phyloP scores from a whole-genome alignment of 2,329 filamentous ascomycete genomes.

The Phialocephala sp. region DNA sequence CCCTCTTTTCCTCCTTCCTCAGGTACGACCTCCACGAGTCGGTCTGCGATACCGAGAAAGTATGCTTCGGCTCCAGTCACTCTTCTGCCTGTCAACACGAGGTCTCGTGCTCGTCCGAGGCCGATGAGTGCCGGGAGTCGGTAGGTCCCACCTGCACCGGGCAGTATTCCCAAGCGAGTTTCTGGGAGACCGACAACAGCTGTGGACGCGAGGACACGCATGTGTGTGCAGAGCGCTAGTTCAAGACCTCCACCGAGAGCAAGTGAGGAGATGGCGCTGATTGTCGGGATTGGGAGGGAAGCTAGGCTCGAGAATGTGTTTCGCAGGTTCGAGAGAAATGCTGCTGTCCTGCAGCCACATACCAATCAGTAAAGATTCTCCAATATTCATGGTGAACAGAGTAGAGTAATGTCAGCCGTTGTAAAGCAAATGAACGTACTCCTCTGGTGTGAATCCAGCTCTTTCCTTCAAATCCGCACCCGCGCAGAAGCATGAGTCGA shows the following conservation, averaged over 20 bases:
- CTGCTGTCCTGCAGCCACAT: conserved; percentile 64
- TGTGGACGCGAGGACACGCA: conserved; percentile 84
- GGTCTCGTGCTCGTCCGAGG: conserved; percentile 78
- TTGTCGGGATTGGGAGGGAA: conserved; percentile 83
- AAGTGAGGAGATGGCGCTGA: conserved; percentile 82
- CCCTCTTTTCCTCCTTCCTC: conserved; percentile 49
- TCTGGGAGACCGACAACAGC: conserved; percentile 85
- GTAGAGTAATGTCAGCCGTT: background rate
- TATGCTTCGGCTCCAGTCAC: conserved; percentile 86
- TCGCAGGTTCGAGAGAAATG: conserved; percentile 80
- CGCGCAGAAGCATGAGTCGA: conserved; percentile 90
- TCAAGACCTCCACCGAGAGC: conserved; percentile 95
- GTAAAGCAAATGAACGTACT: conserved; percentile 56
- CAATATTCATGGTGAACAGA: background rate
- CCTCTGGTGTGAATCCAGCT: conserved; percentile 73
- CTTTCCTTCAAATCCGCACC: conserved; percentile 95
- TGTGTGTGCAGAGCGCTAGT: conserved; percentile 85
- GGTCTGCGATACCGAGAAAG: conserved; percentile 86
- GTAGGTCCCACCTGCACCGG: conserved; percentile 91
- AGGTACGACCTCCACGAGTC: conserved; percentile 80
- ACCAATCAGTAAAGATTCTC: background rate
- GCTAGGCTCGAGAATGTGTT: conserved; percentile 76
- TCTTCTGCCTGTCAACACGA: conserved; percentile 88
- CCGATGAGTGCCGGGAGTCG: conserved; percentile 85
- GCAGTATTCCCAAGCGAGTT: conserved; percentile 91